Evolutionary conservation across 208 protist genomes (phyloP), one percentile per base, ranked within the genome.

Genomic region (Borovskyia barvae): DNA sequence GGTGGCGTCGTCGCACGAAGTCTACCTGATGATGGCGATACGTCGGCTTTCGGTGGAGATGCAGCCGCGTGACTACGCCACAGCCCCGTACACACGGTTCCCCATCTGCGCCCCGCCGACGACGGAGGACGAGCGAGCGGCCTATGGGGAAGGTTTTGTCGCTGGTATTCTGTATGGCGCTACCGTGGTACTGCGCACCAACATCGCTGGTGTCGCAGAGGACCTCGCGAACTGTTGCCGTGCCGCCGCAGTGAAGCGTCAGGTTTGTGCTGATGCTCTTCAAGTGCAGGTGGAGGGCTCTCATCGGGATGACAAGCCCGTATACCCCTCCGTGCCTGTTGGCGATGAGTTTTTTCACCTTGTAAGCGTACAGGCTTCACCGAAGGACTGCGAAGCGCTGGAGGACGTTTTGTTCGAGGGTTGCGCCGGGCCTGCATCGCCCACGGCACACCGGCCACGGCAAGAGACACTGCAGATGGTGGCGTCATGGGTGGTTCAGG

Each of bases 41-140:
- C 59, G 59, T 41, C 67, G 65, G 6, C 33, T 49, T 11, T 67
- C 74, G 17, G 20, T 82, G 2, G 70, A 77, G 46, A 65, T 70
- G 51, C 46, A 66, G n/a, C 50, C 60, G n/a, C 28, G 51, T 5
- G 59, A 82, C 33, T 70, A 74, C 61, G 56, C 35, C 6, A 37
- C 49, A 0, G 61, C 57, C 5, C 1, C 5, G 11, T 75, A 69
- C 36, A 39, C 11, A 5, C 68, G 65, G 5, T 20, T 66, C 52
- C 46, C 22, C 2, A 46, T 74, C 6, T 7, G 19, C 0, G 55
- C 59, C 0, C 70, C 61, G 8, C 63, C 62, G 0, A 30, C 50
- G 0, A 72, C 15, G 17, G 69, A 59, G 2, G 45, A 33, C n/a
- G 71, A 66, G 22, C 62, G 70, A 12, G 32, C 25, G 24, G 17